These are phyloP conservation scores for Rubia balearica DNA, from an alignment of 305 asterid genomes.

Conservation along the genomic window DNA sequence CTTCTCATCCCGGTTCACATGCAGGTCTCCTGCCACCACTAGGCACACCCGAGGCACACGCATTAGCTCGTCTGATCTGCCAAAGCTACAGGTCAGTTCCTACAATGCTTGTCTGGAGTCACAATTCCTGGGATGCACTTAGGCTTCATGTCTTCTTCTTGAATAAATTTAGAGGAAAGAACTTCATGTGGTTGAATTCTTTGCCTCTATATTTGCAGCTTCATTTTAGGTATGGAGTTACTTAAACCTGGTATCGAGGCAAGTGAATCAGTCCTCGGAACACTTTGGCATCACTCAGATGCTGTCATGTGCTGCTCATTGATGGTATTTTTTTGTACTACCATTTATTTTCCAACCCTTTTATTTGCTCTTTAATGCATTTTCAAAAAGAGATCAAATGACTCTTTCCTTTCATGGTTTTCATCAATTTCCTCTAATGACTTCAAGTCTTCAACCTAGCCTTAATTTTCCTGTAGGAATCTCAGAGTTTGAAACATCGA, in stretches of 20 bases:
- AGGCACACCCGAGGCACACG: conserved; percentile 78
- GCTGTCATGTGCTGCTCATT: conserved; percentile 87
- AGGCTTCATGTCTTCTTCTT: not conserved
- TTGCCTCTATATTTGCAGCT: conserved; percentile 28
- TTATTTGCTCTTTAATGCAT: not conserved
- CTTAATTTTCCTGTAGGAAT: not conserved
- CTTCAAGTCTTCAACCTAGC: too few species aligned
- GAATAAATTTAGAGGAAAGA: not conserved
- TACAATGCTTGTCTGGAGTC: not conserved
- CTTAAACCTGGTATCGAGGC: conserved; percentile 63
- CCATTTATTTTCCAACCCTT: not conserved
- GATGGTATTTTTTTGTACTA: conserved; percentile 54
- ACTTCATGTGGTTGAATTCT: not conserved
- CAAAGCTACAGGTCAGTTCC: conserved; percentile 75
- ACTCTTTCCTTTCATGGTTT: not conserved
- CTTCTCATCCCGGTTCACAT: conserved; percentile 46
- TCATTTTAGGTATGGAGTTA: conserved; percentile 74
- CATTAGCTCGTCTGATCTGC: conserved; percentile 81
- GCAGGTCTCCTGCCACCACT: conserved; percentile 53
- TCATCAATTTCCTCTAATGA: too few species aligned
- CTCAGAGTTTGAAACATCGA: not conserved
- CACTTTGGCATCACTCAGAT: conserved; percentile 90
- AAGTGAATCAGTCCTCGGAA: conserved; percentile 54
- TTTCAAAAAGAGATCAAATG: not conserved
- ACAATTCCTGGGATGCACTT: not conserved